Evolutionary conservation across 768 basidiomycete genomes (phyloP).

Genomic region (Amanita phalloides): DNA sequence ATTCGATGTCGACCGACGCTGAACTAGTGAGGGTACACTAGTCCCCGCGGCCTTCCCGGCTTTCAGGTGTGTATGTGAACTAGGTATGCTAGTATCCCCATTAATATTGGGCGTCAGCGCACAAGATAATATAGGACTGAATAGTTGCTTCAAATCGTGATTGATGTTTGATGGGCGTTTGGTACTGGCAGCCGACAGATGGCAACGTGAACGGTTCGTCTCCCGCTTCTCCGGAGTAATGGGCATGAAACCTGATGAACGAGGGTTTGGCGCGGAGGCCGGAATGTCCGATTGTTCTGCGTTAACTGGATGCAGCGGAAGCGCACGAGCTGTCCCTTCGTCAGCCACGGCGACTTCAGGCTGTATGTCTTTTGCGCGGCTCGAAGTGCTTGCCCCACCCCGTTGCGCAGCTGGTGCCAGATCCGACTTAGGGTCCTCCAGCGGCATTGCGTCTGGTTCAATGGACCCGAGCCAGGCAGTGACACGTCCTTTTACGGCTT

Average conservation of each 20-base stretch:
- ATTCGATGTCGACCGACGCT: not conserved
- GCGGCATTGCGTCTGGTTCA: conserved; percentile 39
- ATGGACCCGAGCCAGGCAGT: conserved; percentile 69
- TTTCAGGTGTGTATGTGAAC: not conserved
- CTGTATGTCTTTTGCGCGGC: not conserved
- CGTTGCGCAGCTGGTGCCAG: not conserved
- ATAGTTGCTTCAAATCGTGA: not conserved
- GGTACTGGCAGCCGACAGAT: not conserved
- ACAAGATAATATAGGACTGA: not conserved
- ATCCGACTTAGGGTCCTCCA: conserved; percentile 27
- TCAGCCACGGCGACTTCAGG: not conserved
- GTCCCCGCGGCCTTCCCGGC: not conserved
- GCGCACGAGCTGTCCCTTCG: not conserved
- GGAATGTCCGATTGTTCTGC: conserved; percentile 9
- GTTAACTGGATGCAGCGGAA: not conserved
- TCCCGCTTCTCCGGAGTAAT: conserved; percentile 43
- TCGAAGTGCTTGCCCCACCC: not conserved
- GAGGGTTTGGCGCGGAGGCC: conserved; percentile 47
- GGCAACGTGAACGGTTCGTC: conserved; percentile 6
- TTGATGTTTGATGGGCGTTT: conserved; percentile 5
- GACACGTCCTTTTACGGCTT: conserved; percentile 55
- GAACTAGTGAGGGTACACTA: not conserved
- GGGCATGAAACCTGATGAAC: conserved; percentile 69
- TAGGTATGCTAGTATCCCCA: not conserved
- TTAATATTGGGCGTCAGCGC: not conserved